Evolutionary conservation across 139 green algal genomes (phyloP).

Genomic region (Micractinium sp.): DNA sequence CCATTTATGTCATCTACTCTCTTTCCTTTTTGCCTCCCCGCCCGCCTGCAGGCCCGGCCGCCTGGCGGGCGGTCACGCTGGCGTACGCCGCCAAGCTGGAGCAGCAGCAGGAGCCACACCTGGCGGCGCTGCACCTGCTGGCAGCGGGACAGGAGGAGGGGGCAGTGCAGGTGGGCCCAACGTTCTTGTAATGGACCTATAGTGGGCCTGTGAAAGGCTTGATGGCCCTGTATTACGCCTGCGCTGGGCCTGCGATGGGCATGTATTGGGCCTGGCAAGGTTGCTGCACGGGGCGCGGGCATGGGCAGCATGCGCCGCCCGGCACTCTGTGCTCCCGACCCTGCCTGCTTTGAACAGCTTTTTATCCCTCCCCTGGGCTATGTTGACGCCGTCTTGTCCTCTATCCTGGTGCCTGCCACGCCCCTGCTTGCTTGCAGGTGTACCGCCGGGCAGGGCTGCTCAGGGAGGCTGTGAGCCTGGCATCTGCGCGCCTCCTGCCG

Average conservation of each 20-base stretch:
- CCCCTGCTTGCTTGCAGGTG: neutral
- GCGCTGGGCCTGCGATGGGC: neutral
- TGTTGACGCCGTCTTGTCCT: too few relatives aligned
- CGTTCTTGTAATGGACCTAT: neutral
- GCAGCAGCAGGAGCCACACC: constrained; percentile 25
- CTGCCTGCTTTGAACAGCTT: too few relatives aligned
- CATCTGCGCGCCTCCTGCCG: constrained; percentile 32
- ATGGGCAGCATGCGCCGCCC: neutral
- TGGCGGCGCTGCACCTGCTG: constrained; percentile 42
- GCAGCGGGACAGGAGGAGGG: constrained; percentile 25
- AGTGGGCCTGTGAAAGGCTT: too few relatives aligned
- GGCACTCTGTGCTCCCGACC: too few relatives aligned
- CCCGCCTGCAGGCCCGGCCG: constrained; percentile 11
- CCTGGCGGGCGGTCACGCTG: constrained; percentile 32
- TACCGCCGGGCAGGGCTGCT: constrained; percentile 39
- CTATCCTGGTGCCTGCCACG: neutral
- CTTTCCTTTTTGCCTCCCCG: neutral
- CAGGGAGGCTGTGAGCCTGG: constrained; percentile 32
- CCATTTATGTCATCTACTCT: neutral
- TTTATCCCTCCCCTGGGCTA: too few relatives aligned
- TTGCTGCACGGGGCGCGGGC: neutral
- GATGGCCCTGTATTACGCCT: neutral
- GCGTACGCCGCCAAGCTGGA: constrained; percentile 44
- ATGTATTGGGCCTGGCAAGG: neutral
- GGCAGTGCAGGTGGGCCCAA: constrained; percentile 18